Evolutionary conservation across 305 asterid genomes (phyloP).

Genomic region (Vinca major): DNA sequence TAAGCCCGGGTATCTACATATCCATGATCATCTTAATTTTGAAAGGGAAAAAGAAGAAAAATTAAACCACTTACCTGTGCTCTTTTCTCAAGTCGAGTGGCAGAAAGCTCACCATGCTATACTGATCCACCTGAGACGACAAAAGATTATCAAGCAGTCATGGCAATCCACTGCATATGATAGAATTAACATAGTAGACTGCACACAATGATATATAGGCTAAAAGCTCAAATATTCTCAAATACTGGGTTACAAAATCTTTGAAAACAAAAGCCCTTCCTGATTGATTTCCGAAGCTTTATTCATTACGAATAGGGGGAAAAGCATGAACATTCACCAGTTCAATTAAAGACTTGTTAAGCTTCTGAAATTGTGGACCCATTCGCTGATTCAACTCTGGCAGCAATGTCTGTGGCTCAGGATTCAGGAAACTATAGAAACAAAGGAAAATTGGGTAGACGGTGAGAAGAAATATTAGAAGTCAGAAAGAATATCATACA

Average conservation of each 20-base stretch:
- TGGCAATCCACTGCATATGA: neutral
- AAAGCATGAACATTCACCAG: conserved; percentile 47
- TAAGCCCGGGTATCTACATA: neutral
- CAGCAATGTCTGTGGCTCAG: conserved; percentile 66
- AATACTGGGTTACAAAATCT: neutral
- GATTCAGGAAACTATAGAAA: conserved; percentile 59
- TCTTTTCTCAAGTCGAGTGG: conserved; percentile 91
- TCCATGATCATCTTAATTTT: neutral
- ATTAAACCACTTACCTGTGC: conserved; percentile 37
- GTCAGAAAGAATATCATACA: neutral
- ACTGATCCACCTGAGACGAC: conserved; percentile 67
- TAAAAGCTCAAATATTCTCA: neutral
- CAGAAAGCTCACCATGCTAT: conserved; percentile 82
- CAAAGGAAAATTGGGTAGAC: neutral
- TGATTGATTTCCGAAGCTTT: neutral
- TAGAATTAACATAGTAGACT: neutral
- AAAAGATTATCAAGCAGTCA: conserved; percentile 11
- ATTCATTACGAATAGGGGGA: neutral
- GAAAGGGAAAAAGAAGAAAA: neutral
- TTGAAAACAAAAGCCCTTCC: neutral
- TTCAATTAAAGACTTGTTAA: conserved; percentile 72
- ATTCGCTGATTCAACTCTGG: conserved; percentile 74
- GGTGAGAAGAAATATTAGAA: neutral
- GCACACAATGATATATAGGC: neutral
- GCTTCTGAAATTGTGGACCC: conserved; percentile 85